These are phyloP conservation scores for Cutaneotrichosporon arboriforme DNA, from an alignment of 1,284 basidiomycete species.

Conservation along the genomic window DNA sequence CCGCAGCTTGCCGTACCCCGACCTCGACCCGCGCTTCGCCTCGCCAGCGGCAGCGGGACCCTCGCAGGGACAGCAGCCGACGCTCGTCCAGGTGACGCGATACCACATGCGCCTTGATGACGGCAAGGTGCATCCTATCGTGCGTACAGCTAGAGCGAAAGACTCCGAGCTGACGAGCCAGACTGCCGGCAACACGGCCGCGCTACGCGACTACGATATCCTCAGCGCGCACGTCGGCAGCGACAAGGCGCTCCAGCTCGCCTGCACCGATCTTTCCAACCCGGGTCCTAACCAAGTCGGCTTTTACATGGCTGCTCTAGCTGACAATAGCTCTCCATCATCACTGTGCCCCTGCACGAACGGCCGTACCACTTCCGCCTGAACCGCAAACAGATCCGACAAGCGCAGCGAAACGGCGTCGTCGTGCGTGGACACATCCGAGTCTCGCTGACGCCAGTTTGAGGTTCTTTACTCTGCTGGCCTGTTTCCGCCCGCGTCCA, in stretches of 20 bases:
- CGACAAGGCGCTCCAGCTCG: slow-evolving; percentile 44
- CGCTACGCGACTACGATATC: slow-evolving; percentile 40
- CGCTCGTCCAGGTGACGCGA: slow-evolving; percentile 42
- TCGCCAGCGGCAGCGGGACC: background rate
- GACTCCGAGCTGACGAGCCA: slow-evolving; percentile 9
- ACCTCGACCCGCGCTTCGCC: slow-evolving; percentile 36
- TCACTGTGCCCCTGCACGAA: slow-evolving; percentile 46
- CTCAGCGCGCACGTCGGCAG: slow-evolving; percentile 40
- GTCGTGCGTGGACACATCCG: slow-evolving; percentile 31
- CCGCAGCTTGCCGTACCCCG: slow-evolving; percentile 31
- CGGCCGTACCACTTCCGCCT: slow-evolving; percentile 39
- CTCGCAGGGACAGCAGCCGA: slow-evolving; percentile 13
- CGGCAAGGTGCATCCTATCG: slow-evolving; percentile 39
- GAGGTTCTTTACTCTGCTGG: slow-evolving; percentile 45
- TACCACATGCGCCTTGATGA: slow-evolving; percentile 45
- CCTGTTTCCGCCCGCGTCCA: slow-evolving; percentile 33
- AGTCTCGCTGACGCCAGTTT: slow-evolving; percentile 29
- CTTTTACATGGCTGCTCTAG: background rate
- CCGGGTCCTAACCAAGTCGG: slow-evolving; percentile 47
- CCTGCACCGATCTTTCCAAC: slow-evolving; percentile 42
- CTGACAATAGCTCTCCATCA: slow-evolving; percentile 40
- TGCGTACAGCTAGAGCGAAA: slow-evolving; percentile 15
- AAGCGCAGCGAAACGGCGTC: slow-evolving; percentile 45
- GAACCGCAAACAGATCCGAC: slow-evolving; percentile 43
- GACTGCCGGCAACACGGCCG: slow-evolving; percentile 35